Evolutionary conservation across 163 green algal genomes (phyloP).

Genomic region (Coccomyxa subellipsoidea): DNA sequence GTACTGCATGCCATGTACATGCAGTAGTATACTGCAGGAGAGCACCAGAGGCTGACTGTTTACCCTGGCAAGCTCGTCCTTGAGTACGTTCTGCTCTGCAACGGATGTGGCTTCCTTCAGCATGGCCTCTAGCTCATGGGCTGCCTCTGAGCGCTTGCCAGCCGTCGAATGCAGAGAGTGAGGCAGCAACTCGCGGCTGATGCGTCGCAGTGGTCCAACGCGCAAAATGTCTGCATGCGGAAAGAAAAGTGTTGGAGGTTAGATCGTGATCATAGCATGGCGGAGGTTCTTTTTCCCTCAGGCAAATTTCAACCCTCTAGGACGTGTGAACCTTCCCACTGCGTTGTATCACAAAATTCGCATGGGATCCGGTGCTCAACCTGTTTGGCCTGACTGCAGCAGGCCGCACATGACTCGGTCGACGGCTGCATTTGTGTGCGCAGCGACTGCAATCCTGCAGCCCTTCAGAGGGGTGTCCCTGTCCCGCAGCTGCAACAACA

Average conservation of each 20-base stretch:
- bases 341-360: background rate
- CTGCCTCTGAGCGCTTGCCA: slow-evolving; percentile 35
- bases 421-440: slow-evolving; percentile 89
- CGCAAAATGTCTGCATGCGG: slow-evolving; percentile 67
- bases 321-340: too few relatives aligned
- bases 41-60: too few relatives aligned
- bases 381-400: slow-evolving; percentile 59
- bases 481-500: slow-evolving; percentile 43
- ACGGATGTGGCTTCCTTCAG: slow-evolving; percentile 36
- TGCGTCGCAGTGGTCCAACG: slow-evolving; percentile 73
- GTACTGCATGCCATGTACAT: background rate
- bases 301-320: too few relatives aligned
- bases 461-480: background rate
- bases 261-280: background rate
- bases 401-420: slow-evolving; percentile 77
- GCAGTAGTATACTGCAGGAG: too few relatives aligned
- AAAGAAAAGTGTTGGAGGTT: background rate
- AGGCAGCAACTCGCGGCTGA: slow-evolving; percentile 66
- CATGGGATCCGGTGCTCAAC: background rate
- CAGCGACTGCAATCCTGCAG: slow-evolving; percentile 54
- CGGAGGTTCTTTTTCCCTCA: too few relatives aligned
- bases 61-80: slow-evolving; percentile 56
- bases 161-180: slow-evolving; percentile 69
- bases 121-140: slow-evolving; percentile 63
- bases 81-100: slow-evolving; percentile 25